These are phyloP conservation scores for Conticribra weissflogii DNA, from an alignment of 108 stramenopile species.

Conservation along the genomic window DNA sequence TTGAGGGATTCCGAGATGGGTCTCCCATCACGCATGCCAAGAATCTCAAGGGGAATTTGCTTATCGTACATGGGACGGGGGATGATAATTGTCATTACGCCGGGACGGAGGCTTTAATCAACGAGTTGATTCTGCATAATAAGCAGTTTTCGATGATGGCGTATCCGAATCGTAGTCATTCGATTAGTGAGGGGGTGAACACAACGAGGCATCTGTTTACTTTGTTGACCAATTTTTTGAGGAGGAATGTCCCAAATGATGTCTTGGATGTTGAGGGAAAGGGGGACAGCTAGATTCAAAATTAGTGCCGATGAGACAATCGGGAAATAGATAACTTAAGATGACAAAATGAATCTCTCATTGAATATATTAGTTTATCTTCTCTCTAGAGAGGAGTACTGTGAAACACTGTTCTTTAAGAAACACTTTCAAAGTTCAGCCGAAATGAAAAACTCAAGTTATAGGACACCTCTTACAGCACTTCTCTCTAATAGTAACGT, in stretches of 20 bases:
- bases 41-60: conserved; percentile 42
- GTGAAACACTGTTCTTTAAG: no score
- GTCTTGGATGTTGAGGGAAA: no score
- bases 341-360: no score
- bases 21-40: conserved; percentile 46
- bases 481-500: no score
- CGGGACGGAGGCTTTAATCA: conserved; percentile 45
- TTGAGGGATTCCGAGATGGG: conserved; percentile 45
- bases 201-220: conserved; percentile 46
- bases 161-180: conserved; percentile 48
- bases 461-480: no score
- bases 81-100: conserved; percentile 54
- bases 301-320: no score
- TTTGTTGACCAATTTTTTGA: conserved; percentile 36
- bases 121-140: conserved; percentile 47
- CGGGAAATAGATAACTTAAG: no score
- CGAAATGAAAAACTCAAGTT: no score
- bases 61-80: conserved; percentile 50
- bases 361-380: no score
- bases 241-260: conserved; percentile 26
- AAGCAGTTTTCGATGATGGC: conserved; percentile 53
- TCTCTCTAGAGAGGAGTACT: no score
- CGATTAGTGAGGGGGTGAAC: conserved; percentile 47
- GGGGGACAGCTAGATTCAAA: no score
- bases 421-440: no score